Base-by-base conservation (phyloP, 805 yeast genomes). In the Barnettozyma pratensis region DNA sequence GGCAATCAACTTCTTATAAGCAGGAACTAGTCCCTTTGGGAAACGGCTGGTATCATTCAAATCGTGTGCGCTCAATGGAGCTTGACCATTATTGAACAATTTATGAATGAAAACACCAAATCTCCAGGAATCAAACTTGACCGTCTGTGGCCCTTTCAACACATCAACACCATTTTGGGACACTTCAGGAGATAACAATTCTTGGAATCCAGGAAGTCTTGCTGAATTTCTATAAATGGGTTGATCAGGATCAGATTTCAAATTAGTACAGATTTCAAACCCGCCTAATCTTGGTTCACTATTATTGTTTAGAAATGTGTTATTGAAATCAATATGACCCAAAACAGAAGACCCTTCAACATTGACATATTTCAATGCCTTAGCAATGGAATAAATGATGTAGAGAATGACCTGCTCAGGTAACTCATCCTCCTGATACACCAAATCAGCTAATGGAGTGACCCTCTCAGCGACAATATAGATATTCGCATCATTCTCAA, bases 251-350 rank as follows among this genome's bases (percentile, higher is more conserved):
- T 57, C 65, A 5, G 63, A 57, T 44, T 76, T 68, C 39, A 76
- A 61, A 47, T 71, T 76, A 2, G 84, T 74, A 35, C 80, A 66
- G 1, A 83, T 64, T 64, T 91, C 97, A 58, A 90, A 81, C 1
- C 96, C 96, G 50, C 86, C 85, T 29, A 91, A 62, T 50, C 80
- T 83, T 92, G 96, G 88, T 59, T 86, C 95, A 11, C 97, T 96
- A 12, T 72, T 60, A 31, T 73, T 76, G 47, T 78, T 84, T 12
- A 87, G 81, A 61, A 70, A 90, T 1, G 91, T 74, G 1, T 86
- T 77, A 38, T 76, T 71, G 19, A 68, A 55, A 49, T 77, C 73
- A 10, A 88, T 54, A 50, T 80, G 80, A 6, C 90, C 92, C 59
- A 87, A 85, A 6, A 85, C 69, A 28, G 84, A 77, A 6, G 71